Evolutionary conservation across 2,329 filamentous ascomycete species (phyloP), one percentile per base, ranked within the genome.

Genomic region (Chrysoporthe deuterocubensis): DNA sequence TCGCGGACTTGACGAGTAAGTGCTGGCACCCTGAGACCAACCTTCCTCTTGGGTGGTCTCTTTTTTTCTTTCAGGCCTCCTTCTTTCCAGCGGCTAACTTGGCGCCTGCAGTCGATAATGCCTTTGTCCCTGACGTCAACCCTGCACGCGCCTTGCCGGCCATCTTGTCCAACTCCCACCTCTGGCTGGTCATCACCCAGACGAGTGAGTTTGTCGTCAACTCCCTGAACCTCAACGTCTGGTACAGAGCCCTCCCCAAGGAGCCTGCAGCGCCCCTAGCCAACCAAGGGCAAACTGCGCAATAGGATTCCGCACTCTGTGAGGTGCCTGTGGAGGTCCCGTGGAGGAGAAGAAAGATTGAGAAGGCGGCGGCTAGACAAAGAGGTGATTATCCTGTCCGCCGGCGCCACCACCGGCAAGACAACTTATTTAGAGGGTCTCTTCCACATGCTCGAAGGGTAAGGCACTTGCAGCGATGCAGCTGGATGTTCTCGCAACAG

Each of bases 111-210:
- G 63, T 65, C 32, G 16, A 58, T 16, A 32, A 59, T 52, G 43
- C 63, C 21, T 34, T 18, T 40, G 34, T 50, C 37, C 40, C n/a
- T 48, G 21, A 54, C 14, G 63, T 44, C 40, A 26, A 18, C 32
- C 34, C 9, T 37, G 32, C 43, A n/a, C 34, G 37, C 32, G 40
- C 11, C n/a, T 58, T 32, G 21, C 21, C 34, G 32, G 13, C 57
- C 6, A 44, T 40, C 7, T 32, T 14, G 14, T 46, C 42, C 13
- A 56, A 57, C 16, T 44, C 68, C 14, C 65, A 62, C 13, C 60
- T 40, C 21, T 70, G 68, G 68, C 68, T 68, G 26, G 50, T 68
- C 16, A 43, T 63, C n/a, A 70, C 66, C 11, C 40, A 32, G 13
- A 37, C 14, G n/a, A 56, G 63, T 4, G 66, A 68, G 14, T 61